Evolutionary conservation across 768 basidiomycete species (phyloP), one percentile per base, ranked within the genome.

Genomic region (Auricularia auricula-judae): DNA sequence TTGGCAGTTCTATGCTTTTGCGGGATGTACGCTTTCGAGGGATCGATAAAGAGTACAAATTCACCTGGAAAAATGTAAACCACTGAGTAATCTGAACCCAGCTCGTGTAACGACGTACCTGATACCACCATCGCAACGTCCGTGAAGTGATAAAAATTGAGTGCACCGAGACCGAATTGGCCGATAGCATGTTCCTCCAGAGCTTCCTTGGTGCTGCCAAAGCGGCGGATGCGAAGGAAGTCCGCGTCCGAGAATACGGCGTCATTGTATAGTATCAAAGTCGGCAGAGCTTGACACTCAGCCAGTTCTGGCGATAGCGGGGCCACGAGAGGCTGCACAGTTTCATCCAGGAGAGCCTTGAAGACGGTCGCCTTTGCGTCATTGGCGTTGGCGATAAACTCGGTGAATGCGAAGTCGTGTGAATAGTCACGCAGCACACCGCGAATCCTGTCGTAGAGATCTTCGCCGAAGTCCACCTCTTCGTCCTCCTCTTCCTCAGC

Each of bases 351-450:
- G 1, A 80, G 65, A 21, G 82, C 67, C 2, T 71, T 68, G 65
- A 84, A 81, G n/a, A 71, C 67, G 2, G 73, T 76, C 0, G 83
- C 83, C 10, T 70, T 70, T 0, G 82, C 83, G 67, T 84, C 83
- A 4, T 73, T 73, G 1, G 83, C 83, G 64, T 84, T 84, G 0
- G 83, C 83, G 4, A 84, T 65, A 66, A 83, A 82, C 64, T 84
- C 83, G 2, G 75, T 76, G 42, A 79, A 69, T 10, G 81, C 74
- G 62, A 83, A 80, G 5, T 74, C 72, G 5, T 74, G 73, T 4
- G 74, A 74, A 61, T 84, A 84, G 23, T 79, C 74, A 18, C 67
- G 70, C 11, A 84, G 70, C 0, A 76, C 76, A 14, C 77, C 77
- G 3, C 71, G 70, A 16, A 84, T 81, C 1, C 79, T 77, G 0